These are phyloP conservation scores for Fusarium domesticum DNA, from an alignment of 2,329 filamentous ascomycete genomes.

Conservation along the genomic window DNA sequence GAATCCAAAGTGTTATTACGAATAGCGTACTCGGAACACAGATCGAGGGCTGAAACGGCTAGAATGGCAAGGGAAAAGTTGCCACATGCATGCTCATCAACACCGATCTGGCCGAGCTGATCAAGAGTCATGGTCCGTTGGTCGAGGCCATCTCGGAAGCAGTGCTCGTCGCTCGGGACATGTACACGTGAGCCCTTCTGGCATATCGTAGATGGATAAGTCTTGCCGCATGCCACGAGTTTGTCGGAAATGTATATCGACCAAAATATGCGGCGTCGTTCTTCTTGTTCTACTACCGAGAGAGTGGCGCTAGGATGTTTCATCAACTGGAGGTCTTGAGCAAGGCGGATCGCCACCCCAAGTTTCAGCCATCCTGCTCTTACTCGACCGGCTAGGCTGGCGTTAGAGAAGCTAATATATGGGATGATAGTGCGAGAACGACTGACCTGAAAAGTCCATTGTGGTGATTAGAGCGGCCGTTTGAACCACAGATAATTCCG, in stretches of 20 bases:
- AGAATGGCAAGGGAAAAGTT: slow-evolving; percentile 2
- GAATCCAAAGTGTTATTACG: not conserved
- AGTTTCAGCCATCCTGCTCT: slow-evolving; percentile 37
- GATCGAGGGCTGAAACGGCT: not conserved
- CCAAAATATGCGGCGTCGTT: slow-evolving; percentile 36
- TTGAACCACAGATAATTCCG: slow-evolving; percentile 5
- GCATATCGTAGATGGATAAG: slow-evolving; percentile 32
- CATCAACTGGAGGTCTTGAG: slow-evolving; percentile 35
- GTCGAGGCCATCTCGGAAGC: not conserved
- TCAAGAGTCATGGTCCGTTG: slow-evolving; percentile 2
- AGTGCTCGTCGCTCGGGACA: slow-evolving; percentile 23
- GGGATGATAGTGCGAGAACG: not conserved
- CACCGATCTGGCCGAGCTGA: slow-evolving; percentile 1
- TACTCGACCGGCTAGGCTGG: slow-evolving; percentile 8
- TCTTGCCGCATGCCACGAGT: slow-evolving; percentile 35
- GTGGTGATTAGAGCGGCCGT: slow-evolving; percentile 6
- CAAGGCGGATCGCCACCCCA: slow-evolving; percentile 32
- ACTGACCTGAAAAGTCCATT: slow-evolving; percentile 10
- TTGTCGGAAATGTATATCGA: slow-evolving; percentile 38
- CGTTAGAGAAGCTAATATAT: not conserved
- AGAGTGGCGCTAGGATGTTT: slow-evolving; percentile 25
- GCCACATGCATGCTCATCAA: not conserved
- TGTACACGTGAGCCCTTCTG: slow-evolving; percentile 32
- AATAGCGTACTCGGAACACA: not conserved
- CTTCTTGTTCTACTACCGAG: slow-evolving; percentile 28